Base-by-base conservation (phyloP, 1,284 basidiomycete genomes). In the Thecaphora thlaspeos region DNA sequence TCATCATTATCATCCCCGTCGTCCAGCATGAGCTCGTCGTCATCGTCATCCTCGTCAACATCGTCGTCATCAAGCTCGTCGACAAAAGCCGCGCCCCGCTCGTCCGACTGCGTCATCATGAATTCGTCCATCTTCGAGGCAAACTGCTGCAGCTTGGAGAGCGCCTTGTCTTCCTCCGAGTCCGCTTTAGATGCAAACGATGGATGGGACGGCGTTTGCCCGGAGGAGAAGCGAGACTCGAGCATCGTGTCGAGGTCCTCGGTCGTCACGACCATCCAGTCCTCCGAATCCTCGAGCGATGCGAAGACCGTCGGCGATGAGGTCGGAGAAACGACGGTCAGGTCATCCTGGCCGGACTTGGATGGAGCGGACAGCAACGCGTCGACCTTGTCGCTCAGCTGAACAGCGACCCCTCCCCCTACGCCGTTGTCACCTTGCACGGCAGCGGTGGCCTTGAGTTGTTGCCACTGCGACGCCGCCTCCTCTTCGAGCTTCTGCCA, bases 1-100 rank as follows among this genome's bases (percentile, higher is more conserved):
- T 38, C 37, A 15, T 38, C 37, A n/a, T 38, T 15, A 15, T 38
- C 37, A 8, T 38, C 37, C 7, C 17, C 37, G 37, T 38, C 37
- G 15, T 38, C 37, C 32, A n/a, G n/a, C n/a, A n/a, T n/a, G n/a
- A n/a, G 43, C 44, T 64, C 56, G 8, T 56, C 56, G 18, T 60
- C 56, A 21, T 60, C 61, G 9, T 52, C 19, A 37, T 57, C 58
- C 24, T 65, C 62, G 8, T 38, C 26, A 23, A 64, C 56, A 7
- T 70, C 62, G 21, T 61, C 57, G 17, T 54, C 55, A 2, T 67
- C 60, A 21, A 60, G 38, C 32, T 68, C 67, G 36, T 73, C 70
- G 23, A 61, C 57, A 28, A 76, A 70, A 10, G 71, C n/a, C 12
- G 72, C 73, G 19, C 73, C 73, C 14, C 62, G 53, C 18, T 66